A percentile compares a stretch with the other conserved stretches of the same genome.
phyloP scores from a whole-genome alignment of 257 asterid genomes.

The Nicotiana noctiflora region DNA sequence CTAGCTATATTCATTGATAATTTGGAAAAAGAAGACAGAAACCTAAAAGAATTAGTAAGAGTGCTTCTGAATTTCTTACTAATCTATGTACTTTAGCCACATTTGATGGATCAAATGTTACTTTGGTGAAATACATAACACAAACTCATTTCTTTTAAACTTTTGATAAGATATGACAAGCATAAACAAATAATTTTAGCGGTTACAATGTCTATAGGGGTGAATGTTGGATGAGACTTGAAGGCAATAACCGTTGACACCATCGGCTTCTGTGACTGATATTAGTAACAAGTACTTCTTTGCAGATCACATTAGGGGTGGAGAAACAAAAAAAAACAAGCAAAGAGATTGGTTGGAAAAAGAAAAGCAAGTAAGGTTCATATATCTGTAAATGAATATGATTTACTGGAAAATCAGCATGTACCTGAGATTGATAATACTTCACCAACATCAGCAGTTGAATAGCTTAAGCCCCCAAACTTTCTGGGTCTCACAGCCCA shows the following conservation, averaged over 20 bases:
- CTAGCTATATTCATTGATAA: not conserved
- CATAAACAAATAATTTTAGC: not conserved
- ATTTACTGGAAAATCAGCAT: not conserved
- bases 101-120: not conserved
- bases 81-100: not conserved
- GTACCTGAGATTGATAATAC: constrained; percentile 74
- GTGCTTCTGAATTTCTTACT: not conserved
- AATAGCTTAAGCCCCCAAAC: constrained; percentile 62
- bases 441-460: constrained; percentile 65
- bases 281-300: not conserved
- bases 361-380: not conserved
- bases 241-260: not conserved
- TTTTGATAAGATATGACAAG: not conserved
- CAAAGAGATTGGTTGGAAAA: too few relatives aligned
- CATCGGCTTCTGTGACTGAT: not conserved
- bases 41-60: not conserved
- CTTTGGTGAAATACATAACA: not conserved
- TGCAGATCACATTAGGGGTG: too few relatives aligned
- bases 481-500: constrained; percentile 83
- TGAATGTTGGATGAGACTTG: not conserved
- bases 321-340: too few relatives aligned
- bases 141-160: not conserved
- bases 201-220: not conserved
- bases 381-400: not conserved
- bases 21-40: not conserved